Evolutionary conservation across 306 rosid species (phyloP).

Genomic region (Ceratonia siliqua): DNA sequence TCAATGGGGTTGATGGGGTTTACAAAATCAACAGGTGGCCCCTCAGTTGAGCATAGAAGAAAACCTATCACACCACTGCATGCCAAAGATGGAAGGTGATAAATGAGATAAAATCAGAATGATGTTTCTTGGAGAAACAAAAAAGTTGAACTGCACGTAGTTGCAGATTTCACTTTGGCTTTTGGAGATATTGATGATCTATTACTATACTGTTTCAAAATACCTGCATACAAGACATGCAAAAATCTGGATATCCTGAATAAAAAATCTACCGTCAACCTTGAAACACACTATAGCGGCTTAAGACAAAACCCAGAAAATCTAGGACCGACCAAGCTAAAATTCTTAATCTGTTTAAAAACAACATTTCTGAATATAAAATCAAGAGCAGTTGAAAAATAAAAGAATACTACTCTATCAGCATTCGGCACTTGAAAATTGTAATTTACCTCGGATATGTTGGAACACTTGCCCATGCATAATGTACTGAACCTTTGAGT

Average conservation of each 20-base stretch:
- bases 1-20: conserved; percentile 88
- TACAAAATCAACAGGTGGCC: conserved; percentile 79
- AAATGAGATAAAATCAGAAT: conserved; percentile 4
- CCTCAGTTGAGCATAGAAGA: conserved; percentile 82
- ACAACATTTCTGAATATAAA: not conserved
- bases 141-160: not conserved
- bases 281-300: not conserved
- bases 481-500: conserved; percentile 63
- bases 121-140: no score
- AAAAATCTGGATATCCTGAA: not conserved
- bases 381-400: conserved; percentile 3
- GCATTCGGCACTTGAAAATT: not conserved
- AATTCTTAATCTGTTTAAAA: not conserved
- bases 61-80: conserved; percentile 92
- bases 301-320: not conserved
- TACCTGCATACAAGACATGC: not conserved
- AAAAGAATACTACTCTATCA: not conserved
- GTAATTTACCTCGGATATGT: conserved; percentile 79
- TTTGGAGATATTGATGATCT: not conserved
- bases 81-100: conserved; percentile 1
- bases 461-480: conserved; percentile 72
- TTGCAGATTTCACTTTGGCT: not conserved
- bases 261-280: not conserved
- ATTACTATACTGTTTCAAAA: not conserved
- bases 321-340: not conserved